Percentiles rank a stretch among this genome's conserved stretches.
These are phyloP conservation scores for Sporisorium graminicola DNA, from an alignment of 1,284 basidiomycete genomes.

Conservation along the genomic window DNA sequence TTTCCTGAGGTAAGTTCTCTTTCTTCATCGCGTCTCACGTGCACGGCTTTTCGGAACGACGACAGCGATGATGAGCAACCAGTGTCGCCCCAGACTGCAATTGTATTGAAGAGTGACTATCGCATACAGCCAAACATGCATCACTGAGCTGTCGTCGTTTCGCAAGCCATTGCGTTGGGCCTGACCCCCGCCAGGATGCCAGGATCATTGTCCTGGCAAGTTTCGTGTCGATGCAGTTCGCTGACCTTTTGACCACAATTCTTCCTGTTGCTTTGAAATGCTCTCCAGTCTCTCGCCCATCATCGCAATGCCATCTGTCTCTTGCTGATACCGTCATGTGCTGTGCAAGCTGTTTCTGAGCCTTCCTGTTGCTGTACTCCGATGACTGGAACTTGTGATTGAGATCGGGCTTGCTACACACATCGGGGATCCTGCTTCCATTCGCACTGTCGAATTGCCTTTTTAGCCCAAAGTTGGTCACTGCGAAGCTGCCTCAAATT, in stretches of 20 bases:
- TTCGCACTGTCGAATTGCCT: not conserved
- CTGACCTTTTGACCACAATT: not conserved
- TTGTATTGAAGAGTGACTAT: conserved; percentile 56
- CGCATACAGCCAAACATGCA: conserved; percentile 59
- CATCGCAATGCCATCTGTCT: not conserved
- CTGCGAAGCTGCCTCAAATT: not conserved
- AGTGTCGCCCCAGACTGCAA: conserved; percentile 63
- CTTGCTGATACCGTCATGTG: not conserved
- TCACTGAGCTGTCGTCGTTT: conserved; percentile 54
- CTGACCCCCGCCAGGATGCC: not conserved
- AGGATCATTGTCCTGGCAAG: not conserved
- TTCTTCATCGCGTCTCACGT: not conserved
- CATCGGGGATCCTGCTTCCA: not conserved
- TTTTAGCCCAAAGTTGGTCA: no score
- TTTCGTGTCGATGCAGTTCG: not conserved
- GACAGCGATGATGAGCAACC: conserved; percentile 54
- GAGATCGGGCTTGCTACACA: not conserved
- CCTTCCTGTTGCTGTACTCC: not conserved
- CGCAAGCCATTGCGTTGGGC: conserved; percentile 1
- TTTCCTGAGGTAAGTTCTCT: conserved; percentile 18
- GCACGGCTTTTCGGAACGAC: conserved; percentile 6
- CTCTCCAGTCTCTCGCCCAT: not conserved
- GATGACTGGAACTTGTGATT: not conserved
- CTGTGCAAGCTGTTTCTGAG: not conserved
- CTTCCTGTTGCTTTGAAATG: not conserved